Conservation (phyloP, 2,329 filamentous ascomycete species). For the Penicillium sp. region DNA sequence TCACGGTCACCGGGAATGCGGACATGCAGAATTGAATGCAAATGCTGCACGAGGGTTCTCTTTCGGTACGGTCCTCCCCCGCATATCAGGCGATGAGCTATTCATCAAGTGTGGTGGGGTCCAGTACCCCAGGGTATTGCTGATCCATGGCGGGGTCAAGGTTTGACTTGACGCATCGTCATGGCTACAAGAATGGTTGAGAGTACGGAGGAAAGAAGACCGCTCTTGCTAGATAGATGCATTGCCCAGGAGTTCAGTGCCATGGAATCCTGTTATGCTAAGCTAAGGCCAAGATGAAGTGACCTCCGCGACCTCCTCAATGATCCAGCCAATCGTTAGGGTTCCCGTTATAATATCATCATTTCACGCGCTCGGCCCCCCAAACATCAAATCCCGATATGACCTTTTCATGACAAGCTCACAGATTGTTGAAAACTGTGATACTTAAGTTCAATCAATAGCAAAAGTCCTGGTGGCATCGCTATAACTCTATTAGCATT, state of each 20-base stretch:
- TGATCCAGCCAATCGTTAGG: background rate
- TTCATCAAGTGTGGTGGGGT: background rate
- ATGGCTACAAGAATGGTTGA: background rate
- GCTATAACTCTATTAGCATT: background rate
- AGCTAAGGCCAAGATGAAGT: background rate
- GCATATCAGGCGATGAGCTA: background rate
- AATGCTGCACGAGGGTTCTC: background rate
- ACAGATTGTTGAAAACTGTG: conserved; percentile 3
- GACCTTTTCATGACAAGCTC: background rate
- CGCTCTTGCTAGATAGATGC: background rate
- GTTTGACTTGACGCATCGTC: background rate
- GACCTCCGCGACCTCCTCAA: no score
- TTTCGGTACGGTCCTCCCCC: background rate
- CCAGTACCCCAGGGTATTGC: background rate
- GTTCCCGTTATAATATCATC: background rate
- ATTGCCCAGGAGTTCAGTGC: background rate
- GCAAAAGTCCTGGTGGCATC: background rate
- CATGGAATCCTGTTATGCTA: background rate
- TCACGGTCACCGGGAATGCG: background rate
- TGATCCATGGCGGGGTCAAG: conserved; percentile 2
- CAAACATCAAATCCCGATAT: background rate
- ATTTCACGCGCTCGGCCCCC: background rate
- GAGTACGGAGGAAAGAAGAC: background rate
- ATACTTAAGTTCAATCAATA: background rate
- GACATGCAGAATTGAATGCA: background rate